Conservation (phyloP, 345 rosid species). For the Euclidium syriacum region DNA sequence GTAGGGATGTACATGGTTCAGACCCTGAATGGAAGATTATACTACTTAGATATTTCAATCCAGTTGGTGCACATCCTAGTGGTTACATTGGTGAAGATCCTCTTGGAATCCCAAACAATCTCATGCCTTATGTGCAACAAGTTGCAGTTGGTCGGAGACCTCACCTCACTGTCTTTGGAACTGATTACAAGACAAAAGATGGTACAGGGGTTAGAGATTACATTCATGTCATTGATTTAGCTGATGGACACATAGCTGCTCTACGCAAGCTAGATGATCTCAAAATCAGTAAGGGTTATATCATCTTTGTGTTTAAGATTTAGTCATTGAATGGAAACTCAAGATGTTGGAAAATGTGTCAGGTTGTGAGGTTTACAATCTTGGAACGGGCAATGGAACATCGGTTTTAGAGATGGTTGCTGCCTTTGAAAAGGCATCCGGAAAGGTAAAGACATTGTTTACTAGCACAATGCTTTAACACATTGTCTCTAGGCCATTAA, state of each 20-base stretch:
- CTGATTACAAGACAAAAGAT: conserved; percentile 76
- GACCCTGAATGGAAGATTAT: conserved; percentile 90
- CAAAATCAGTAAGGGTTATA: conserved; percentile 47
- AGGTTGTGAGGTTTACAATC: conserved; percentile 96
- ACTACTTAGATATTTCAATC: conserved; percentile 91
- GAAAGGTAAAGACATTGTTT: conserved; percentile 49
- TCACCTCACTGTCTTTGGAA: conserved; percentile 76
- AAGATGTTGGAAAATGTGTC: background rate
- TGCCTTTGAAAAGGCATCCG: conserved; percentile 92
- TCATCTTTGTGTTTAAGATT: background rate
- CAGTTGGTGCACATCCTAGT: conserved; percentile 97
- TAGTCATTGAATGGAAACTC: background rate
- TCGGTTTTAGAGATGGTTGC: conserved; percentile 95
- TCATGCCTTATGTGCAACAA: conserved; percentile 97
- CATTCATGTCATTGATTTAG: conserved; percentile 88
- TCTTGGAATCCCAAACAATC: conserved; percentile 87
- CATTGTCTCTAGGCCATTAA: background rate
- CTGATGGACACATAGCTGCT: conserved; percentile 96
- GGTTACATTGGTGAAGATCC: conserved; percentile 96
- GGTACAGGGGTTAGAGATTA: conserved; percentile 99
- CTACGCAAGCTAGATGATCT: conserved; percentile 59
- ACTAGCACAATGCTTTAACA: background rate
- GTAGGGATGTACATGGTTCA: conserved; percentile 60
- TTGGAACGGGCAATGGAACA: conserved; percentile 97
- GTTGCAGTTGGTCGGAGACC: conserved; percentile 90